Conservation (phyloP, 306 rosid species). For the Medicago lupulina region DNA sequence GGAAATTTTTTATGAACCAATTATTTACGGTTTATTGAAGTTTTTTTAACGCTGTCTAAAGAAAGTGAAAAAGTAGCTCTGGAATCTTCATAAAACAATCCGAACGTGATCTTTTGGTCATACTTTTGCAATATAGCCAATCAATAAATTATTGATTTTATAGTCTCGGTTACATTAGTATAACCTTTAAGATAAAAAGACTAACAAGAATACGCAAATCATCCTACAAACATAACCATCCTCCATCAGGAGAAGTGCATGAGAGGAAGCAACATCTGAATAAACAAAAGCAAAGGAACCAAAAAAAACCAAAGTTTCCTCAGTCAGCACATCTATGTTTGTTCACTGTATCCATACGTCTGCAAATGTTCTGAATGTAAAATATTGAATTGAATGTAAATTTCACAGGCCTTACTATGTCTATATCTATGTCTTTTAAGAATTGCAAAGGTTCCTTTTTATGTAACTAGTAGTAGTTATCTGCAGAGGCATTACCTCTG, state of each 20-base stretch:
- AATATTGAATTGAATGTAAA: no score
- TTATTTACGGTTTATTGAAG: no score
- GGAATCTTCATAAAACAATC: not conserved
- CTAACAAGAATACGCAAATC: not conserved
- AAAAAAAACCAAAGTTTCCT: not conserved
- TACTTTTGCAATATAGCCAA: no score
- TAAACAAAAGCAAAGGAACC: not conserved
- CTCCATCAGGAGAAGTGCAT: not conserved
- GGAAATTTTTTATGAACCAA: not conserved
- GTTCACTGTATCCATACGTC: no score
- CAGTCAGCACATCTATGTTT: no score
- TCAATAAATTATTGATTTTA: not conserved
- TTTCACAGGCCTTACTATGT: no score
- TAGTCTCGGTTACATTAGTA: not conserved
- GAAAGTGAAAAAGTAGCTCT: no score
- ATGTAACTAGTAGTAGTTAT: not conserved
- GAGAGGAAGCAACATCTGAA: not conserved
- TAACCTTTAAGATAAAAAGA: not conserved
- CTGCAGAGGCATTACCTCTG: not conserved
- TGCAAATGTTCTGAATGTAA: no score
- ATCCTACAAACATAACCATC: not conserved
- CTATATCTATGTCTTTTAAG: not conserved
- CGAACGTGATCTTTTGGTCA: no score
- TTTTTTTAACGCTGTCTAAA: no score
- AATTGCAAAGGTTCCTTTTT: constrained; percentile 2